Base-by-base conservation (phyloP, 345 rosid genomes). In the Pistacia atlantica region DNA sequence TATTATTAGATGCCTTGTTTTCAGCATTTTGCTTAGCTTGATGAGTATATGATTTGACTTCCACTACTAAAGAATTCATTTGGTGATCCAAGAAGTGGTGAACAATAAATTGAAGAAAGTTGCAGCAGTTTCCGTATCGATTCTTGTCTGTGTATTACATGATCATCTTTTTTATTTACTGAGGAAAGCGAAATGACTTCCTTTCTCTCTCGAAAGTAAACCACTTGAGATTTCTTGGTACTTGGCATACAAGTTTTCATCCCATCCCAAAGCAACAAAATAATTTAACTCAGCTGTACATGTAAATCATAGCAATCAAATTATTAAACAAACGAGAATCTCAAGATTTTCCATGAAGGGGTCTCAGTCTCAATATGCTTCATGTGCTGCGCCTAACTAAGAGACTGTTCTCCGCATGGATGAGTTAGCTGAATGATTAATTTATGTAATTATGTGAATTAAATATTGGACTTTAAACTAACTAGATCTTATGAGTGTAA, bases 301-400 rank as follows among this genome's bases (percentile, higher is more conserved):
- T 37, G 5, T 37, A 25, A 25, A 25, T 37, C 42, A 37, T 37
- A 38, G 42, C 5, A 4, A 38, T 38, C 7, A 6, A 38, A 38
- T 38, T 38, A 38, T 4, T 56, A 56, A 38, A 38, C 42, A 38
- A 38, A 38, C 1, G 35, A n/a, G 35, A 72, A 72, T 72, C 66
- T 59, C 56, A 59, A 59, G 38, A 96, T 84, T 96, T 93, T 55
- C 10, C 16, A 38, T 38, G 11, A 0, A 5, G 56, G 55, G 33
- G 3, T 22, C 28, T 48, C 8, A 67, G 22, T 20, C 56, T 67
- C 71, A 22, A 67, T 58, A 42, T n/a, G 74, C 64, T 35, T 37
- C 74, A 56, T 56, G 64, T 71, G 74, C 52, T 33, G 17, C 25
- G 61, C 59, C 54, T 8, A 14, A 33, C 31, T 3, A 10, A 17